Evolutionary conservation across 331 rosid genomes (phyloP).

Genomic region (Pyrus hybrid): DNA sequence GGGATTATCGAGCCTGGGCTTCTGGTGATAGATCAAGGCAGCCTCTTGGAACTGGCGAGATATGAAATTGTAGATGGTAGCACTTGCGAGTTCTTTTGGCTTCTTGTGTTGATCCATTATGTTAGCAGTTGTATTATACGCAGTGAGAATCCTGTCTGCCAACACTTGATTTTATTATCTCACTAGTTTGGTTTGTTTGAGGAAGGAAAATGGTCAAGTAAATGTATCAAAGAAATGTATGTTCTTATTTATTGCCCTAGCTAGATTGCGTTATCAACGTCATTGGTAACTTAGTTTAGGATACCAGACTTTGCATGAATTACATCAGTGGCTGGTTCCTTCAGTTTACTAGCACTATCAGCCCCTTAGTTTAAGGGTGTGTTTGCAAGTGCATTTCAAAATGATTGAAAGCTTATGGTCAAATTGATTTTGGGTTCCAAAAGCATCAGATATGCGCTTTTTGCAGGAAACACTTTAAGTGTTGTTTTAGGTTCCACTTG

Average conservation of each 20-base stretch:
- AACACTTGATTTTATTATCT: neutral
- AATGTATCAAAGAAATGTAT: neutral
- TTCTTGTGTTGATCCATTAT: neutral
- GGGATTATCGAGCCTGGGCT: constrained; percentile 93
- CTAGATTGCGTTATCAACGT: neutral
- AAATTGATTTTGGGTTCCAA: too few species aligned
- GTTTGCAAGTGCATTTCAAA: too few species aligned
- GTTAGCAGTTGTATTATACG: neutral
- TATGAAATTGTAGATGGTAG: constrained; percentile 30
- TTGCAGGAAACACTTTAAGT: too few species aligned
- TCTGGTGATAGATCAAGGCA: constrained; percentile 86
- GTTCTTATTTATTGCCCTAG: neutral
- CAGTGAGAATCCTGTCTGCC: neutral
- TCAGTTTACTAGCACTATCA: too few species aligned
- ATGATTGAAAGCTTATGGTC: too few species aligned
- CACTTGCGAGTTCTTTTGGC: constrained; percentile 8
- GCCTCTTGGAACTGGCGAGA: constrained; percentile 88
- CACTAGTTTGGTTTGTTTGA: neutral
- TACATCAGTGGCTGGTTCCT: too few species aligned
- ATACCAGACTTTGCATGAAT: too few species aligned
- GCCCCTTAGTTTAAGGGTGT: too few species aligned
- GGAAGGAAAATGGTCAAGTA: neutral
- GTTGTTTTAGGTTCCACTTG: too few species aligned
- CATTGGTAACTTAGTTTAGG: neutral
- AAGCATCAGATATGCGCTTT: too few species aligned